These are phyloP conservation scores for Gracilariopsis chorda DNA, from an alignment of 23 red algal species.

Conservation along the genomic window DNA sequence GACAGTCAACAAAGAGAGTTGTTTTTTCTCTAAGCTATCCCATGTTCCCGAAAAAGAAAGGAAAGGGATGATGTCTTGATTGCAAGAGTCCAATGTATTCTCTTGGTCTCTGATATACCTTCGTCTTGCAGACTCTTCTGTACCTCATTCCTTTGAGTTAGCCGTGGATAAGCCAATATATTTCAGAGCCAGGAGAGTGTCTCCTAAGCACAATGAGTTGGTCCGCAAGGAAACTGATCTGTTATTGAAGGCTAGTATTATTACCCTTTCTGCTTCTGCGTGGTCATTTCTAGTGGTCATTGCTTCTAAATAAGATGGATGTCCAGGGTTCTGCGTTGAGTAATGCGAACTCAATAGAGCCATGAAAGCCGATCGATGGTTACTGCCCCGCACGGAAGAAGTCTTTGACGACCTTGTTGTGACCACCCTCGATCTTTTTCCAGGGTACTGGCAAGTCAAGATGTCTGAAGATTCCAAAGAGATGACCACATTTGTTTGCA, in stretches of 20 bases:
- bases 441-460: constrained; percentile 14
- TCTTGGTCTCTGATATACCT: no score
- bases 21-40: no score
- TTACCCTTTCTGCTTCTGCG: neutral
- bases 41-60: no score
- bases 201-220: constrained; percentile 19
- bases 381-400: neutral
- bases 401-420: neutral
- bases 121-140: neutral
- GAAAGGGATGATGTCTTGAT: neutral
- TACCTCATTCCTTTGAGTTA: constrained; percentile 10
- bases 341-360: neutral
- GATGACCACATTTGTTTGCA: neutral
- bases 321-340: constrained; percentile 16
- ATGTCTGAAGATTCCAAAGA: neutral
- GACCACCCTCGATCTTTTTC: neutral
- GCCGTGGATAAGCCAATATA: neutral
- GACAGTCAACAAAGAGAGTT: no score
- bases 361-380: neutral
- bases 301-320: constrained; percentile 36
- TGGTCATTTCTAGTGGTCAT: constrained; percentile 50
- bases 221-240: neutral
- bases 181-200: neutral
- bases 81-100: no score
- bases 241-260: neutral